Evolutionary conservation across 176 grass and related monocot species (phyloP).

Genomic region (Carex myosuroides): DNA sequence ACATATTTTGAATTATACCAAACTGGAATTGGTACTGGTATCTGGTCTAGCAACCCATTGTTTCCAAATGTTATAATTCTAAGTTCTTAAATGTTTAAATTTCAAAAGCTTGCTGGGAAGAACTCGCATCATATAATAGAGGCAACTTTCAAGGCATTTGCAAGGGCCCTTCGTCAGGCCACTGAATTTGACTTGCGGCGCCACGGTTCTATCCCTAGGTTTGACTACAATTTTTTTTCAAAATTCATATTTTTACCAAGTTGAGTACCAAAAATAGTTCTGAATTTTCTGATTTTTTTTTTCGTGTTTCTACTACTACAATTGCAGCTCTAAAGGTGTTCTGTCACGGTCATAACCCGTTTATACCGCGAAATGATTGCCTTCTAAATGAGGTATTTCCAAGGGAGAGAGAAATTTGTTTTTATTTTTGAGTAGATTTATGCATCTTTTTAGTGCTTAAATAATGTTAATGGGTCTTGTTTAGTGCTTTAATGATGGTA

Average conservation of each 20-base stretch:
- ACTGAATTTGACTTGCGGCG: conserved; percentile 77
- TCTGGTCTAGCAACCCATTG: not conserved
- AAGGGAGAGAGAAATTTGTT: not conserved
- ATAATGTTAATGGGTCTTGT: not conserved
- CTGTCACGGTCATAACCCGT: conserved; percentile 57
- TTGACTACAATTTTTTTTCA: not conserved
- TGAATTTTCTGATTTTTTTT: not conserved
- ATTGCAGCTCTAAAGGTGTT: conserved; percentile 81
- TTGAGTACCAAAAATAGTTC: not conserved
- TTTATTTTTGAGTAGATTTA: not conserved
- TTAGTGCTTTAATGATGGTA: not conserved
- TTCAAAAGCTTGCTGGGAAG: conserved; percentile 72
- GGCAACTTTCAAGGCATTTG: conserved; percentile 92
- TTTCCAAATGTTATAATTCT: not conserved
- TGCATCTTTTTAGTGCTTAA: not conserved
- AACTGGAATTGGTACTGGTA: not conserved
- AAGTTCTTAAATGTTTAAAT: not conserved
- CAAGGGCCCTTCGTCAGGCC: conserved; percentile 90
- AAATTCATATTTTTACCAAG: not conserved
- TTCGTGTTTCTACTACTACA: not conserved
- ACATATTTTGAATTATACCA: not conserved
- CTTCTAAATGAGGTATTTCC: not conserved
- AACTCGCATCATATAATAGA: conserved; percentile 91
- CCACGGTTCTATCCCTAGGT: conserved; percentile 73
- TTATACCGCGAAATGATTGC: not conserved